Percentiles rank a stretch among this genome's conserved stretches.
Conservation (phyloP, 2,329 filamentous ascomycete genomes). For the Diaporthe batatas region DNA sequence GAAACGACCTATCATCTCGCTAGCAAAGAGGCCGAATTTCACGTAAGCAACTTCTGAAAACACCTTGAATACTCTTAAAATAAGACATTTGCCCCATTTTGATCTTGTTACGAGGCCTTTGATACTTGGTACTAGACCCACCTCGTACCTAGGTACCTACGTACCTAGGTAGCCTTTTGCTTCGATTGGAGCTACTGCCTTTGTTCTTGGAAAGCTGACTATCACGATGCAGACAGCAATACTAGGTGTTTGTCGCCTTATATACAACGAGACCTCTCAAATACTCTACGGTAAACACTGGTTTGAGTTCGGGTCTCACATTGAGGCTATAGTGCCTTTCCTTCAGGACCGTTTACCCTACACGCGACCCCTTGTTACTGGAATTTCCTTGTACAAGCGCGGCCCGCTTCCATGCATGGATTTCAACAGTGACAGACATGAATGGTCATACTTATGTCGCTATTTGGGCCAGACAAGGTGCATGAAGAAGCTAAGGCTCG, state of each 20-base stretch:
- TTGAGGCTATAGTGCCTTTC: constrained; percentile 71
- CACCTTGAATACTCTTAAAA: background rate
- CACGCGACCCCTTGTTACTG: constrained; percentile 61
- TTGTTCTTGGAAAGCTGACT: background rate
- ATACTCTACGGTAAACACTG: constrained; percentile 68
- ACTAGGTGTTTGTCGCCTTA: constrained; percentile 59
- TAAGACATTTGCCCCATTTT: background rate
- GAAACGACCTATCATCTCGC: constrained; percentile 69
- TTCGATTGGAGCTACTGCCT: background rate
- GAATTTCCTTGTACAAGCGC: constrained; percentile 68
- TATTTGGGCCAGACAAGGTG: constrained; percentile 56
- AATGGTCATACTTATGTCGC: constrained; percentile 67
- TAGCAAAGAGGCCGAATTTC: constrained; percentile 55
- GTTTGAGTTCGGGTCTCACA: constrained; percentile 71
- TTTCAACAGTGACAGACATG: constrained; percentile 61
- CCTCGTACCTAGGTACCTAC: too few relatives aligned
- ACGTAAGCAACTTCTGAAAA: constrained; percentile 45
- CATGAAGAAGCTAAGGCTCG: constrained; percentile 61
- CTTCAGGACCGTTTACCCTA: constrained; percentile 66
- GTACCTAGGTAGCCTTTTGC: background rate
- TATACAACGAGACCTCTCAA: constrained; percentile 68
- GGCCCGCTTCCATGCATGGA: constrained; percentile 66
- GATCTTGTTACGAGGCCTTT: background rate
- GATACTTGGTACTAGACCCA: too few relatives aligned
- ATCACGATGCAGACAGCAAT: constrained; percentile 51